Conservation (phyloP, 768 basidiomycete genomes). For the Cystobasidiopsis lactophilus region DNA sequence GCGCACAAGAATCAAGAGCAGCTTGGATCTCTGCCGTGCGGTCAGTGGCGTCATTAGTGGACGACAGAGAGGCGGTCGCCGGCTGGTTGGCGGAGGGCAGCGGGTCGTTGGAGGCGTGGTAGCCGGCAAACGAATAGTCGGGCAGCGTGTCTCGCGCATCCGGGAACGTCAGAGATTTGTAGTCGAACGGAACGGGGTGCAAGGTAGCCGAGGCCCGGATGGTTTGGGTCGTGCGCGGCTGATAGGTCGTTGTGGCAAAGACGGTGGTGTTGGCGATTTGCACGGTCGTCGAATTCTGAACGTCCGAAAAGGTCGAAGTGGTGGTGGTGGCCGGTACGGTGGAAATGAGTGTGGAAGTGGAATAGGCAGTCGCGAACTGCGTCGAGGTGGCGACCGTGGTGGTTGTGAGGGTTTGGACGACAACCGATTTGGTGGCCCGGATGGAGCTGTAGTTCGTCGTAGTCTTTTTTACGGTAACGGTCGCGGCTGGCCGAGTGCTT, state of each 20-base stretch:
- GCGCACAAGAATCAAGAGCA: background rate
- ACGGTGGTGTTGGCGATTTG: too few species aligned
- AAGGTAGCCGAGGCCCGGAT: background rate
- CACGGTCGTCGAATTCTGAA: background rate
- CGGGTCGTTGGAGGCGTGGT: background rate
- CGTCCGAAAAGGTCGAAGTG: background rate
- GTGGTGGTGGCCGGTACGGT: background rate
- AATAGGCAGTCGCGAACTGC: background rate
- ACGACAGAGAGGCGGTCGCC: background rate
- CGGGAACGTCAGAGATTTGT: background rate
- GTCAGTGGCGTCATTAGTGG: background rate
- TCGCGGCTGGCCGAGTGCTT: background rate
- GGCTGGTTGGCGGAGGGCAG: background rate
- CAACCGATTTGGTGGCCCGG: background rate
- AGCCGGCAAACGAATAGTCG: background rate
- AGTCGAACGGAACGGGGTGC: background rate
- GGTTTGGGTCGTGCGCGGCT: background rate
- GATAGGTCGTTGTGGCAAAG: too few species aligned
- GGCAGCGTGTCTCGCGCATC: background rate
- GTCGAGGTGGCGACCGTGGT: background rate
- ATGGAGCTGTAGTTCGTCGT: background rate
- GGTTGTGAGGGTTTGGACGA: background rate
- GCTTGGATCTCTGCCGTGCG: background rate
- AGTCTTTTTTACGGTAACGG: background rate
- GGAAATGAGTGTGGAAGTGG: background rate